Base-by-base conservation (phyloP, 495 filamentous ascomycete genomes). In the Sordaria brevicollis region DNA sequence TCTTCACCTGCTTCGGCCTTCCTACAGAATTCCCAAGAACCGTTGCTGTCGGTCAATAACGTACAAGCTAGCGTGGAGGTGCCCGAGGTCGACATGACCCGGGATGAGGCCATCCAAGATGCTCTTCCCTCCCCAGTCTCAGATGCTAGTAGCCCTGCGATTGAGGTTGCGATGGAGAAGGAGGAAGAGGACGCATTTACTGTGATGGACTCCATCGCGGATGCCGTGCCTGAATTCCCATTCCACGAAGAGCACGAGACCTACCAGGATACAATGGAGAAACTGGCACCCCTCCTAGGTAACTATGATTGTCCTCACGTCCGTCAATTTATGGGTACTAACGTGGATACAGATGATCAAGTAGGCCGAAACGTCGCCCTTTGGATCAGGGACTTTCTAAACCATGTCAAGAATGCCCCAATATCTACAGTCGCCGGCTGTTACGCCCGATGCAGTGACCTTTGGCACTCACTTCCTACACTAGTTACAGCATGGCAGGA, bases 1-100 rank as follows among this genome's bases (percentile, higher is more conserved):
- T 80, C 83, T n/a, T 86, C 82, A 4, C 81, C 84, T 4, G 67
- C 81, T 15, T 85, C 84, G 35, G 83, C 82, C 13, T 78, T 80
- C 7, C 78, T 78, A 25, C 71, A 72, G 43, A 74, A 73, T 62
- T 66, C 77, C 68, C 9, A 68, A 71, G 25, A 68, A 69, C 35
- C 72, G 29, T 68, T 19, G 17, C 62, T 41, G 37, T 68, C 67
- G 11, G 70, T 37, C 65, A 77, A 81, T 70, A 76, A 69, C 34
- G 76, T 80, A 66, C 76, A 80, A 65, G 65, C 74, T 57, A 82
- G 79, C 67, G 76, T 83, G n/a, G 83, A 84, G 73, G 79, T 78
- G 62, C 65, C 79, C 17, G 81, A 83, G 67, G 70, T 76, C 21
- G 81, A 76, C 65, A 80, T 83, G 76, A 62, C 76, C 67, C 70